Conservation (phyloP, 148 eudicot genomes). For the Simmondsia chinensis region DNA sequence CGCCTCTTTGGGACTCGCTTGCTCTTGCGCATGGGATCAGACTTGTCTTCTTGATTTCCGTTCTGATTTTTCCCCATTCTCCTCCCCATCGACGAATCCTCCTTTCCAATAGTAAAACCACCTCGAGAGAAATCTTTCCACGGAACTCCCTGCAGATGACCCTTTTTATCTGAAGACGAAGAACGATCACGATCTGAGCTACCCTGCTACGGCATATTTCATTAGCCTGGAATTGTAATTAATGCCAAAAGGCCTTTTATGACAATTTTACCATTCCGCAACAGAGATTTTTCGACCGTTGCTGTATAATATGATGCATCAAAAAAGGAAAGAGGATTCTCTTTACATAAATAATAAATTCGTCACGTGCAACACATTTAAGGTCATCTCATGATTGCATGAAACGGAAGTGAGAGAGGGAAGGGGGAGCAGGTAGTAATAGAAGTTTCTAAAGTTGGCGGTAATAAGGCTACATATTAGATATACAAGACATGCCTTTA, state of each 20-base stretch:
- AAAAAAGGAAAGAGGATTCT: too few species aligned
- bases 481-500: too few species aligned
- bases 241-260: neutral
- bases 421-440: too few species aligned
- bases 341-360: too few species aligned
- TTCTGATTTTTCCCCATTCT: conserved; percentile 20
- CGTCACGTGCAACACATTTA: too few species aligned
- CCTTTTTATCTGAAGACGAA: conserved; percentile 34
- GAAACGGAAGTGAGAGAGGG: too few species aligned
- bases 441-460: too few species aligned
- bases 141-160: conserved; percentile 56
- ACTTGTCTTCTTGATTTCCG: conserved; percentile 45
- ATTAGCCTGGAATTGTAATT: conserved; percentile 9
- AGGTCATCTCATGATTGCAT: too few species aligned
- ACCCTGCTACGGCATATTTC: conserved; percentile 31
- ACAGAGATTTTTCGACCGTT: too few species aligned
- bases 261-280: too few species aligned
- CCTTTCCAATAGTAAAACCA: conserved; percentile 49
- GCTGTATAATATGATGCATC: too few species aligned
- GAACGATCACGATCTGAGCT: conserved; percentile 37
- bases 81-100: conserved; percentile 33
- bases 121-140: conserved; percentile 76
- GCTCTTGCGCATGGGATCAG: conserved; percentile 55
- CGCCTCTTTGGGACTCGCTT: conserved; percentile 69
- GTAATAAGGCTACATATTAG: too few species aligned